Base-by-base conservation (phyloP, 441 rosid genomes). In the Pelargonium fulgidum region DNA sequence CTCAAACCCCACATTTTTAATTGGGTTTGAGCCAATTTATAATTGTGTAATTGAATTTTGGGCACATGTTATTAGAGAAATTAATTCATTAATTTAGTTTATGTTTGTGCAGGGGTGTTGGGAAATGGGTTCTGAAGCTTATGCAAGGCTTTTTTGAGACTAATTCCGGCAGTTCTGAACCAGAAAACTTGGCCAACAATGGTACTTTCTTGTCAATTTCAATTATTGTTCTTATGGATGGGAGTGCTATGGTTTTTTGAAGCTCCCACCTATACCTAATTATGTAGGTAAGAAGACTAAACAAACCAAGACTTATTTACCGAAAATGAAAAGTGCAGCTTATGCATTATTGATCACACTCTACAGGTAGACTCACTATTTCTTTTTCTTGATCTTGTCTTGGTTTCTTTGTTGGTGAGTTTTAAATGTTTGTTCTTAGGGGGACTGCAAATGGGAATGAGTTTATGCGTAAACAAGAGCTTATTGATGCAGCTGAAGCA, bases 401-500 rank as follows among this genome's bases (percentile, higher is more conserved):
- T 7, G 0, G 56, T 70, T 11, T 22, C 13, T 20, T 42, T 48
- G 59, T 17, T 13, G 10, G 50, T 39, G 41, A 72, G 11, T 41
- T 22, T 73, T 71, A 22, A 77, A 11, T 70, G 14, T 39, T 77
- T 67, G 47, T 64, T 52, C 45, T 69, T 66, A 89, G 98, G 86
- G 89, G 71, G 71, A 87, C 86, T 64, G 54, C 81, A 17, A 78
- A 77, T 73, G 93, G 89, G 70, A 82, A 82, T 42, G 93, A 89
- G 14, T 89, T 84, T 78, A 87, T 93, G 98, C 81, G 70, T 62
- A 89, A 88, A 76, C 90, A 88, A 79, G 97, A 87, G 75, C 90
- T 93, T 68, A 88, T 91, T 74, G 98, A 91, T 82, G 94, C 88
- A 42, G 82, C 96, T 70, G 98, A 93, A 72, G 95, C 92, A 19